Evolutionary conservation across 257 asterid species (phyloP), one percentile per base, ranked within the genome.

Genomic region (Catharanthus roseus): DNA sequence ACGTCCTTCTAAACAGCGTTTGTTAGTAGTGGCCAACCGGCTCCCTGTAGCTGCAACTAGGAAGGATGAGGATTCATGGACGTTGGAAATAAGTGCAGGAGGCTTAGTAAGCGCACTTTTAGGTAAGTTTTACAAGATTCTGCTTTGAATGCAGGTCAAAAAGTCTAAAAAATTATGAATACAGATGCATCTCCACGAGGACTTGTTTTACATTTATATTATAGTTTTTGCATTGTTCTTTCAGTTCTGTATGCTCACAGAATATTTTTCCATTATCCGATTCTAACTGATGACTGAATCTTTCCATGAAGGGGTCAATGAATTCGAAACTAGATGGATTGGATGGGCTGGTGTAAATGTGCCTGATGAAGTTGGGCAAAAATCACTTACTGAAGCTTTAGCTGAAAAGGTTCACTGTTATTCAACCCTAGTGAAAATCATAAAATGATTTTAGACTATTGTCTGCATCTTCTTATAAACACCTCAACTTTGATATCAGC

Each of bases 301-400:
- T 77, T 57, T 72, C 77, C 73, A 78, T 81, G 44, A 69, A 92
- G 98, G 98, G 72, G 78, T 92, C 74, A 87, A 86, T 69, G 95
- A 90, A 77, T 86, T 90, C 67, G 98, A 92, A 83, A 93, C 97
- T 63, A 85, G 88, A 75, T 92, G 98, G 98, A 90, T 92, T 31
- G 98, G 98, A 34, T 92, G 98, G 98, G 96, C 98, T 67, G 98
- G 98, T 76, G 97, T 92, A 67, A 86, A 92, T 80, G 98, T 92
- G 53, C 88, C 98, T 0, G 98, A 92, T 77, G 88, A 86, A 81
- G 83, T 74, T 56, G 98, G 98, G 31, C 98, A 90, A 79, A 85
- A 68, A 75, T 84, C 98, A 70, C 89, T 92, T 57, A 87, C 97
- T 65, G 82, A 84, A 78, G 95, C 97, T 61, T 83, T 92, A 55